Evolutionary conservation across 371 early-diverging fungal genomes (phyloP), one percentile per base, ranked within the genome.

Genomic region (Rhizoclosmatium hyalinum): DNA sequence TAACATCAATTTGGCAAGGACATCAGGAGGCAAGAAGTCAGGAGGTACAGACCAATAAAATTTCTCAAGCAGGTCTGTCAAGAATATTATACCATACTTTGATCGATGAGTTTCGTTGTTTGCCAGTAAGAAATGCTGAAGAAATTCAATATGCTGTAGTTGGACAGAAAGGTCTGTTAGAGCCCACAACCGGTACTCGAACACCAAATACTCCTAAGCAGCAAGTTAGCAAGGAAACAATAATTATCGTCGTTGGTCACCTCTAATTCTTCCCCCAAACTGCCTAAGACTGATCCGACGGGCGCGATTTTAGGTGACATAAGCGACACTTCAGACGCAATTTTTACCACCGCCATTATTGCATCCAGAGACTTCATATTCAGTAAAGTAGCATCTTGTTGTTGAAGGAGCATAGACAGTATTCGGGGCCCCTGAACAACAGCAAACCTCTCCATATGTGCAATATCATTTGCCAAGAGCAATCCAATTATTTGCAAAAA

Each of bases 111-210:
- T 74, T 32, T 81, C 77, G 32, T 66, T 72, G 32, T 82, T 66
- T 3, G 72, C 73, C 42, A 72, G 78, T 5, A 79, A 42, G 55
- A 74, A 77, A 54, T 77, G 81, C n/a, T 66, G 61, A 10, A 88
- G 73, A 53, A 80, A 85, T 32, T 77, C 65, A 10, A 85, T 61
- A 66, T 82, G 83, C 61, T 88, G 83, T 2, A 75, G 46, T 72
- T 88, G 88, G 5, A 82, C 79, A 3, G 74, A 58, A 32, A 68
- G 24, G 5, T 79, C 55, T 2, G 87, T 68, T 14, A 78, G 65
- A 47, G 84, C 68, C 88, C 88, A 88, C 3, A 88, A 41, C 8
- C 84, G 74, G 53, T 82, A 78, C 41, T 86, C 84, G 58, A 86
- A 84, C 17, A 86, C 65, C 8, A 88, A 65, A 50, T 64, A 56